Evolutionary conservation across 2,329 filamentous ascomycete species (phyloP).

Genomic region (Sporothrix curviconia): DNA sequence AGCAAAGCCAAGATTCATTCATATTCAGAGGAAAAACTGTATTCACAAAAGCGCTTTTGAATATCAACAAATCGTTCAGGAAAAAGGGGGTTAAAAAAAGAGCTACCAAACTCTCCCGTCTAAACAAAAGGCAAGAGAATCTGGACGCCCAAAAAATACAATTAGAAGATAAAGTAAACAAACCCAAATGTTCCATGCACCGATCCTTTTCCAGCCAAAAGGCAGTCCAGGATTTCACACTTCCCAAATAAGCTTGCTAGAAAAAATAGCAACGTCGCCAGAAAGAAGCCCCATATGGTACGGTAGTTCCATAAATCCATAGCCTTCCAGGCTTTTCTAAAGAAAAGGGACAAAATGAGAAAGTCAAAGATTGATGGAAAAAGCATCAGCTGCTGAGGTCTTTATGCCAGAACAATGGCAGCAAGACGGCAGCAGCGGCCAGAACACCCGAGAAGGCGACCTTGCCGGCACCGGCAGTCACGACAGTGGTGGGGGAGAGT

Average conservation of each 20-base stretch:
- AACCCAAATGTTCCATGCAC: slow-evolving; percentile 27
- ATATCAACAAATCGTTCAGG: neutral
- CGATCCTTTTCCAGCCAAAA: neutral
- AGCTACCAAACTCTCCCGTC: slow-evolving; percentile 11
- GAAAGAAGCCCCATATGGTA: slow-evolving; percentile 24
- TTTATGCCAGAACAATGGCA: slow-evolving; percentile 50
- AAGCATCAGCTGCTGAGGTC: slow-evolving; percentile 11
- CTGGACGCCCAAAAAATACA: slow-evolving; percentile 23
- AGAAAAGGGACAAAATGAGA: slow-evolving; percentile 26
- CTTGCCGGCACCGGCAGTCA: slow-evolving; percentile 47
- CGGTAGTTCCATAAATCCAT: slow-evolving; percentile 25
- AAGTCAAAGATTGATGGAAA: neutral
- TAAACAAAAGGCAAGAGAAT: slow-evolving; percentile 11
- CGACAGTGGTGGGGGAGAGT: slow-evolving; percentile 27
- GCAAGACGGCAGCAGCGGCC: slow-evolving; percentile 48
- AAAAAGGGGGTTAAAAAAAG: slow-evolving; percentile 15
- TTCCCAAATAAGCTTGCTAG: slow-evolving; percentile 13
- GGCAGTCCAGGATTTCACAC: slow-evolving; percentile 19
- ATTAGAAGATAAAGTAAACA: slow-evolving; percentile 42
- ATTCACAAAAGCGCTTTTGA: neutral
- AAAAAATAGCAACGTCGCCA: slow-evolving; percentile 26
- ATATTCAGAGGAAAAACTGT: neutral
- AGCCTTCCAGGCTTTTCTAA: slow-evolving; percentile 35
- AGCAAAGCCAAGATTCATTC: neutral
- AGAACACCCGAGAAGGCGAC: slow-evolving; percentile 48